Base-by-base conservation (phyloP, 805 yeast species). In the Starmerella potacharoeniae region DNA sequence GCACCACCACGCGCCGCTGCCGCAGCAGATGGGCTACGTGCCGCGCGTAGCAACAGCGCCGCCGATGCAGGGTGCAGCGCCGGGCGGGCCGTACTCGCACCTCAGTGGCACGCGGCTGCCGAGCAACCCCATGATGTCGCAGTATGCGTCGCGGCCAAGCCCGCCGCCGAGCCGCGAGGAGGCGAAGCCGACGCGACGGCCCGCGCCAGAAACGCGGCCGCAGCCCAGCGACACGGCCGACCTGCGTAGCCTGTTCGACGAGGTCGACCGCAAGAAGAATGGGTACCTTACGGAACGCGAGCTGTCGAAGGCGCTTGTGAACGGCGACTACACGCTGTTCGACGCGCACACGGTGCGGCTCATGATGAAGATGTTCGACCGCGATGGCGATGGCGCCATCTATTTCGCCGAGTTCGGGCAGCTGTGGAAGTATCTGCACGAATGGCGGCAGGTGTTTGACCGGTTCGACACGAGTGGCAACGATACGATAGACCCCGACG, bases 381-480 rank as follows among this genome's bases (percentile, higher is more conserved):
- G 76, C 49, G 75, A 75, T 57, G 68, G 70, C 16, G 72, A 72
- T 30, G 71, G 75, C 8, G 67, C 74, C 2, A 68, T 77, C 13
- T 73, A 75, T 47, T 80, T 79, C 59, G 79, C 75, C 49, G 89
- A 83, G 67, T 83, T 83, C 62, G 68, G 77, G 52, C 80, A 81
- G 56, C 69, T 83, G 54, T 82, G 87, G 86, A 80, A 81, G 63
- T 81, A 83, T 60, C 69, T 83, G 45, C 71, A 79, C 22, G 83
- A 83, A 49, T 83, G 86, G 79, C 77, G 82, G 55, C 80, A 77
- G 64, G 71, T 80, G 7, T 83, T 84, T 62, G 75, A 78, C 51
- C 76, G 76, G 60, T 83, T 81, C 49, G 89, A 84, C 61, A 62
- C 72, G n/a, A 77, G 81, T 65, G 71, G 71, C 56, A 77, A 78